Conservation (phyloP, 1,139 yeast species). For the Diutina scorzettiae region DNA sequence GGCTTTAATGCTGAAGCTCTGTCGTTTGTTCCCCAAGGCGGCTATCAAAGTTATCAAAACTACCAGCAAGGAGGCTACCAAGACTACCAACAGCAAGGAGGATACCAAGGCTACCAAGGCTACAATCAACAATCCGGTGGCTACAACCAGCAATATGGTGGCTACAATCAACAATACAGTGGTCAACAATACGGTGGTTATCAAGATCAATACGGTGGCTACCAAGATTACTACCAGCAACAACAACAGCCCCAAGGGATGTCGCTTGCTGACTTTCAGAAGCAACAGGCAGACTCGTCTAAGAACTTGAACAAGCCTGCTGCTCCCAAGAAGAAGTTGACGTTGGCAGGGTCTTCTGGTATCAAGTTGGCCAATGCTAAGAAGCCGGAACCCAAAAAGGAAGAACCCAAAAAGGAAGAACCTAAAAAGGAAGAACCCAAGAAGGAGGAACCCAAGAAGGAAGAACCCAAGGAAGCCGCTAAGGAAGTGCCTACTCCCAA, state of each 20-base stretch:
- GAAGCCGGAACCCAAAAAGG: constrained; percentile 15
- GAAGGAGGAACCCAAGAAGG: constrained; percentile 10
- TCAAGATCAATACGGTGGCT: constrained; percentile 9
- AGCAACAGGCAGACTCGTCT: constrained; percentile 41
- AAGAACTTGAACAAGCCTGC: constrained; percentile 28
- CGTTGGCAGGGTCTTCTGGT: constrained; percentile 53
- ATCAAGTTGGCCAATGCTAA: constrained; percentile 53
- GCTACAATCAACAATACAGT: constrained; percentile 13
- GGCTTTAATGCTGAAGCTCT: constrained; percentile 28
- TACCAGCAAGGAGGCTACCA: constrained; percentile 10
- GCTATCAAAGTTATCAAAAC: constrained; percentile 13
- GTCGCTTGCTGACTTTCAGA: constrained; percentile 82
- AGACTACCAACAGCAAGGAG: constrained; percentile 16
- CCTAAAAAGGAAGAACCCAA: constrained; percentile 16
- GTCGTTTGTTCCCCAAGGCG: constrained; percentile 29
- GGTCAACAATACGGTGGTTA: constrained; percentile 10
- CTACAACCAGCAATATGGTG: constrained; percentile 15
- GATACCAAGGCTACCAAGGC: constrained; percentile 14
- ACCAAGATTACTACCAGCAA: constrained; percentile 13
- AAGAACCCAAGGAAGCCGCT: constrained; percentile 7
- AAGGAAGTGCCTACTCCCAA: background rate
- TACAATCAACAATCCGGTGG: constrained; percentile 17
- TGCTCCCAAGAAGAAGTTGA: constrained; percentile 44
- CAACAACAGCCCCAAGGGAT: constrained; percentile 41
- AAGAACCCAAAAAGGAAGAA: background rate